Evolutionary conservation across 148 eudicot genomes (phyloP).

Genomic region (Hydrangea macrophylla): DNA sequence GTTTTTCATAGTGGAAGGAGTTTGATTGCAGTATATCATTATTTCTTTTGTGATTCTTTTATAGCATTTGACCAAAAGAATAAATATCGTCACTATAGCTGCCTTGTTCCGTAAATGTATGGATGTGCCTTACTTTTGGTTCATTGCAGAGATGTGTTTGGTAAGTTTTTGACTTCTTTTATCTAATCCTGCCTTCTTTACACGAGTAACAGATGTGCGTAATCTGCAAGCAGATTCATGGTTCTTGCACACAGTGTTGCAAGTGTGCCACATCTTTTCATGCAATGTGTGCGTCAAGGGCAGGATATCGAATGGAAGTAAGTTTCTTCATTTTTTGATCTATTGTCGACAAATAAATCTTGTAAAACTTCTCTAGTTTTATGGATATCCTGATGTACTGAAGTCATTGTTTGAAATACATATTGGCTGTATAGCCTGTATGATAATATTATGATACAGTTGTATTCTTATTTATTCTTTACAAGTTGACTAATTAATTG

Average conservation of each 20-base stretch:
- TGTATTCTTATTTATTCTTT: no score
- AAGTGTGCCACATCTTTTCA: slow-evolving; percentile 88
- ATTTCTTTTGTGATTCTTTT: not conserved
- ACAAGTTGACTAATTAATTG: no score
- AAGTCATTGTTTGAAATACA: not conserved
- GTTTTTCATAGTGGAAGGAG: not conserved
- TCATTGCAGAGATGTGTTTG: not conserved
- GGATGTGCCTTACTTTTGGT: not conserved
- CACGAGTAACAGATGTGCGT: slow-evolving; percentile 57
- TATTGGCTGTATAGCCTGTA: not conserved
- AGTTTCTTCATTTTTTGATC: slow-evolving; percentile 24
- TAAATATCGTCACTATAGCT: not conserved
- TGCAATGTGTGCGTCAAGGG: slow-evolving; percentile 85
- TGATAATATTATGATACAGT: not conserved
- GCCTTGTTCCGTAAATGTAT: not conserved
- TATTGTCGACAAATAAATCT: not conserved
- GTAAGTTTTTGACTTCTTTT: not conserved
- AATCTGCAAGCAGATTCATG: slow-evolving; percentile 84
- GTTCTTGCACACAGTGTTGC: slow-evolving; percentile 94
- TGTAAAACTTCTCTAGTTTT: not conserved
- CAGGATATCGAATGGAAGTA: slow-evolving; percentile 95
- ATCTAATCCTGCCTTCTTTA: not conserved
- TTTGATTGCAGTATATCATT: not conserved
- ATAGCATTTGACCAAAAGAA: not conserved
- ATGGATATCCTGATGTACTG: not conserved